These are phyloP conservation scores for Leccinellum rugosiceps DNA, from an alignment of 768 basidiomycete species.

Conservation along the genomic window DNA sequence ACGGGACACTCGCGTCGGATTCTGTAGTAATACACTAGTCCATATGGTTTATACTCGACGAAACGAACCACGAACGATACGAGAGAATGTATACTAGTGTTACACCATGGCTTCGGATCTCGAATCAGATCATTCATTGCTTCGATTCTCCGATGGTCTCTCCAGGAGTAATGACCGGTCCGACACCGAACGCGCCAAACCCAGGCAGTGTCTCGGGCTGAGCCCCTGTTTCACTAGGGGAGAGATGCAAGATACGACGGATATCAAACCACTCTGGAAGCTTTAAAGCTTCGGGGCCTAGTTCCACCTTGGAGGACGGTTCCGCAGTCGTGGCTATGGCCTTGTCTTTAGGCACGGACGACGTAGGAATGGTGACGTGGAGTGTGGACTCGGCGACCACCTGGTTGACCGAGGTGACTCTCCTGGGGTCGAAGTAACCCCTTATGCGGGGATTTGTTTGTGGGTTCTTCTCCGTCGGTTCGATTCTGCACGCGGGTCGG, in stretches of 20 bases:
- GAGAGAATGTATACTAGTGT: neutral
- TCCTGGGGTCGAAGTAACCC: slow-evolving; percentile 36
- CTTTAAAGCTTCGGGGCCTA: slow-evolving; percentile 15
- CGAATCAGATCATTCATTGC: neutral
- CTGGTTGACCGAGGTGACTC: slow-evolving; percentile 32
- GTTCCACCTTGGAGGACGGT: slow-evolving; percentile 15
- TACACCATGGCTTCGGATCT: neutral
- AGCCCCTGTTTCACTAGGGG: slow-evolving; percentile 21
- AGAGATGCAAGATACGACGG: neutral
- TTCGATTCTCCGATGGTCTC: slow-evolving; percentile 25
- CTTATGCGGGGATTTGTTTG: slow-evolving; percentile 14
- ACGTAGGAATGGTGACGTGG: slow-evolving; percentile 23
- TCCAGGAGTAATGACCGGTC: slow-evolving; percentile 26
- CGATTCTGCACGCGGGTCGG: slow-evolving; percentile 22
- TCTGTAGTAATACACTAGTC: neutral
- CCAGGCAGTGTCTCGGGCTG: slow-evolving; percentile 25
- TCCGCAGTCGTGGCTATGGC: neutral
- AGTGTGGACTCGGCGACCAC: slow-evolving; percentile 26
- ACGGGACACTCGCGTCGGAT: no score
- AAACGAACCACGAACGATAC: slow-evolving; percentile 1
- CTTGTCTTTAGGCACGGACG: slow-evolving; percentile 15
- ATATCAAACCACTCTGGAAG: slow-evolving; percentile 13
- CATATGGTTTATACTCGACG: neutral
- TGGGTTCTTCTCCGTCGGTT: slow-evolving; percentile 28
- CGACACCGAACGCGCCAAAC: slow-evolving; percentile 24